A percentile compares a stretch with the other conserved stretches of the same genome.
These are phyloP conservation scores for Teunomyces funiuensis DNA, from an alignment of 805 yeast genomes.

Conservation along the genomic window DNA sequence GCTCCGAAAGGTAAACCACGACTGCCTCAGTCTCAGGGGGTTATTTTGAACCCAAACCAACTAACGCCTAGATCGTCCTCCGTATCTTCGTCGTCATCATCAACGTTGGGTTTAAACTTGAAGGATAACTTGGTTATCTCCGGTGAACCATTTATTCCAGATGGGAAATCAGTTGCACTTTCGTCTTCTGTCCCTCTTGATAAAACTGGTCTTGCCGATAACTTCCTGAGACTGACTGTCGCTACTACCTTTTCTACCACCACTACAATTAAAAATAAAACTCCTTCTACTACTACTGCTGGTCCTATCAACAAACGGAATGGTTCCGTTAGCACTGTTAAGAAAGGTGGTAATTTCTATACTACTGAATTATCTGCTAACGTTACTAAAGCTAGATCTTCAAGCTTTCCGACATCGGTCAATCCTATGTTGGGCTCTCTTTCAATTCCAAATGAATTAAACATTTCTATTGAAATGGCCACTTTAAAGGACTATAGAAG, in stretches of 20 bases:
- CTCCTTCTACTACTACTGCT: conserved; percentile 2
- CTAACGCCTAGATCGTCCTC: conserved; percentile 7
- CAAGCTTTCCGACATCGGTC: conserved; percentile 6
- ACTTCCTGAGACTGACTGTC: conserved; percentile 24
- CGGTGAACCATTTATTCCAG: conserved; percentile 8
- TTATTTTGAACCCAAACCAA: conserved; percentile 14
- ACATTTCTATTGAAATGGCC: conserved; percentile 14
- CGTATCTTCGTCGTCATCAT: conserved; percentile 7
- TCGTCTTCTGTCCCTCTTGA: conserved; percentile 1
- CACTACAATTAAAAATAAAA: not conserved
- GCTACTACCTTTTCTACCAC: conserved; percentile 3
- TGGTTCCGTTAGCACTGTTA: conserved; percentile 3
- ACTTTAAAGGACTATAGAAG: conserved; percentile 50
- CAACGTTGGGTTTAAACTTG: conserved; percentile 6
- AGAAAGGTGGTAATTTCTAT: not conserved
- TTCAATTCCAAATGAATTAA: conserved; percentile 14
- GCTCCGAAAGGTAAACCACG: conserved; percentile 16
- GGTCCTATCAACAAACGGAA: conserved; percentile 1
- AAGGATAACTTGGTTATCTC: conserved; percentile 6
- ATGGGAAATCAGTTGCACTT: not conserved
- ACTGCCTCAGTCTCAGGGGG: conserved; percentile 21
- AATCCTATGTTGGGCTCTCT: conserved; percentile 7
- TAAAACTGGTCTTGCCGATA: conserved; percentile 7
- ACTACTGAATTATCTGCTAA: not conserved
- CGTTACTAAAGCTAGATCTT: conserved; percentile 3